phyloP scores from a whole-genome alignment of 371 early-diverging fungal species.

The Paraphysoderma sedebokerense region DNA sequence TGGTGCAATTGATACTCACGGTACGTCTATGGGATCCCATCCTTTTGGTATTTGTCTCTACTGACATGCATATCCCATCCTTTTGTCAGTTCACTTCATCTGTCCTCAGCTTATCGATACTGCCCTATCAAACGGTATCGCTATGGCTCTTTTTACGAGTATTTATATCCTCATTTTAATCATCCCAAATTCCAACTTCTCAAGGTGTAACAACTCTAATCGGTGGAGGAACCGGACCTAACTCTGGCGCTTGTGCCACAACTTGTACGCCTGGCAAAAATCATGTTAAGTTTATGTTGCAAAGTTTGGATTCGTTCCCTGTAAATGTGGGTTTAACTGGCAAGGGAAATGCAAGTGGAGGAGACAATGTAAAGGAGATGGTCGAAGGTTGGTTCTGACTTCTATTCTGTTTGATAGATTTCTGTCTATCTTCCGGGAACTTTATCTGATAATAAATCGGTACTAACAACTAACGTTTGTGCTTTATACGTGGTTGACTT shows the following conservation, averaged over 20 bases:
- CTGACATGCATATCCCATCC: slow-evolving; percentile 30
- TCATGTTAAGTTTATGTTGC: slow-evolving; percentile 70
- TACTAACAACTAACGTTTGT: too few relatives aligned
- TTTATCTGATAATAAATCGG: too few relatives aligned
- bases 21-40: too few relatives aligned
- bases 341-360: slow-evolving; percentile 63
- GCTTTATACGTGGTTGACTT: too few relatives aligned
- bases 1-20: slow-evolving; percentile 40
- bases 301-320: slow-evolving; percentile 68
- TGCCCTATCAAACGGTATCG: neutral
- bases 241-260: slow-evolving; percentile 83
- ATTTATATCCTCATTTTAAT: neutral
- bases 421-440: too few relatives aligned
- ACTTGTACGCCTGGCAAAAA: slow-evolving; percentile 75
- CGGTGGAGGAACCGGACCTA: slow-evolving; percentile 90
- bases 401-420: too few relatives aligned
- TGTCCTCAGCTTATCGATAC: slow-evolving; percentile 59
- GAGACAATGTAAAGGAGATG: slow-evolving; percentile 48
- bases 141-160: neutral
- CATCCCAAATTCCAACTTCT: slow-evolving; percentile 2
- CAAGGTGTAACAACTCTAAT: slow-evolving; percentile 71
- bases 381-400: too few relatives aligned
- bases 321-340: slow-evolving; percentile 85
- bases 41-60: slow-evolving; percentile 30
- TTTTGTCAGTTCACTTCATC: slow-evolving; percentile 82